phyloP scores from a whole-genome alignment of 192 early-diverging fungal species.

The Geranomyces michiganensis region DNA sequence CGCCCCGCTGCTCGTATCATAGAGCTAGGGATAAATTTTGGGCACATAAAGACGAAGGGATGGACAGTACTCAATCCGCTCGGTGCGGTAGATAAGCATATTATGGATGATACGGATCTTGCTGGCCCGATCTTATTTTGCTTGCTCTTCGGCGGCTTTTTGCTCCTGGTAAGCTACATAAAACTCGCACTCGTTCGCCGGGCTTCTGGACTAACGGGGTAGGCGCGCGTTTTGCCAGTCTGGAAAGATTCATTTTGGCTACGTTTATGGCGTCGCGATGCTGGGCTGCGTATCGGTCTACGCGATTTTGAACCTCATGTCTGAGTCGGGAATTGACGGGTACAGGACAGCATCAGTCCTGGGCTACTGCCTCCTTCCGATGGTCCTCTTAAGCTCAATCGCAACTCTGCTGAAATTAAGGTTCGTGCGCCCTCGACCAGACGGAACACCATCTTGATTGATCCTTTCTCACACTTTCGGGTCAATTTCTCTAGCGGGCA shows the following conservation, averaged over 20 bases:
- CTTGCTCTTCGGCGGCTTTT: slow-evolving; percentile 85
- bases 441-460: too few species aligned
- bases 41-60: slow-evolving; percentile 85
- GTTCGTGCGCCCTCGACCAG: slow-evolving; percentile 39
- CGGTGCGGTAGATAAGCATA: slow-evolving; percentile 58
- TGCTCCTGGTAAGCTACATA: slow-evolving; percentile 70
- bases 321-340: slow-evolving; percentile 80
- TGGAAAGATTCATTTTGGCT: slow-evolving; percentile 95
- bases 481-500: slow-evolving; percentile 29
- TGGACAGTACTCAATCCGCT: slow-evolving; percentile 87
- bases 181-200: not conserved
- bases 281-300: slow-evolving; percentile 86
- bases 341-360: slow-evolving; percentile 90
- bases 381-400: slow-evolving; percentile 86
- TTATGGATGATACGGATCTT: slow-evolving; percentile 96
- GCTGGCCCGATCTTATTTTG: slow-evolving; percentile 93
- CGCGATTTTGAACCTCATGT: slow-evolving; percentile 93
- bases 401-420: slow-evolving; percentile 72
- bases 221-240: slow-evolving; percentile 51
- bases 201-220: not conserved
- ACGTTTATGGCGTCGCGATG: slow-evolving; percentile 93
- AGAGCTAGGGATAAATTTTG: slow-evolving; percentile 95
- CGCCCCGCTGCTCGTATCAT: not conserved
- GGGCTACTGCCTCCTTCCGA: slow-evolving; percentile 94
- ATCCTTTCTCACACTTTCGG: too few species aligned